phyloP scores from a whole-genome alignment of 768 basidiomycete genomes.

The Boletellus ananiceps region DNA sequence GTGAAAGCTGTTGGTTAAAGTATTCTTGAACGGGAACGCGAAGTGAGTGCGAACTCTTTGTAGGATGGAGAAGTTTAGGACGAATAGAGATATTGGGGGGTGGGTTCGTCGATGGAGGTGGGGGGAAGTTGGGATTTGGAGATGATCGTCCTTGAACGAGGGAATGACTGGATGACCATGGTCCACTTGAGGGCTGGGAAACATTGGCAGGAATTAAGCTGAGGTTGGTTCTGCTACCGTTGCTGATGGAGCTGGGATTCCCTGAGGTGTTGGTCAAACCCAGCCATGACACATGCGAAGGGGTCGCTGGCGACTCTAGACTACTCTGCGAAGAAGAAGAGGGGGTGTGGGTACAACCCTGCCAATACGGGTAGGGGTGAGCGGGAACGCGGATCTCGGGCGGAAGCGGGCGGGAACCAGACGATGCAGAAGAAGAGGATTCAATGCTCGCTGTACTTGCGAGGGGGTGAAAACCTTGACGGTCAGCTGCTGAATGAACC shows the following conservation, averaged over 20 bases:
- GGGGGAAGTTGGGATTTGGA: constrained; percentile 32
- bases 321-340: constrained; percentile 30
- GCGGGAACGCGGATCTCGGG: constrained; percentile 31
- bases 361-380: constrained; percentile 34
- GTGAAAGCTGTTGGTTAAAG: constrained; percentile 47
- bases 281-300: constrained; percentile 41
- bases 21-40: constrained; percentile 34
- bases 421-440: constrained; percentile 21
- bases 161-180: constrained; percentile 13
- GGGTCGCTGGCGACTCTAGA: constrained; percentile 31
- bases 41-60: constrained; percentile 41
- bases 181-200: constrained; percentile 2
- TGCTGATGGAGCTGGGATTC: constrained; percentile 4
- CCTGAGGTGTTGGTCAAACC: constrained; percentile 9
- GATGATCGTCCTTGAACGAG: constrained; percentile 20
- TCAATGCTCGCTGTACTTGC: constrained; percentile 14
- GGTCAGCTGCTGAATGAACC: constrained; percentile 21
- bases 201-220: not conserved
- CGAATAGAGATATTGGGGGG: constrained; percentile 26
- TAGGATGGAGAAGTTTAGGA: constrained; percentile 30
- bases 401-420: constrained; percentile 21
- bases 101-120: constrained; percentile 29
- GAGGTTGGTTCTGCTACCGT: constrained; percentile 5
- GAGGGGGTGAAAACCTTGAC: constrained; percentile 15
- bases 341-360: constrained; percentile 26